Percentiles rank a stretch among this genome's conserved stretches.
These are phyloP conservation scores for Ceraceosorus guamensis DNA, from an alignment of 1,284 basidiomycete species.

Conservation along the genomic window DNA sequence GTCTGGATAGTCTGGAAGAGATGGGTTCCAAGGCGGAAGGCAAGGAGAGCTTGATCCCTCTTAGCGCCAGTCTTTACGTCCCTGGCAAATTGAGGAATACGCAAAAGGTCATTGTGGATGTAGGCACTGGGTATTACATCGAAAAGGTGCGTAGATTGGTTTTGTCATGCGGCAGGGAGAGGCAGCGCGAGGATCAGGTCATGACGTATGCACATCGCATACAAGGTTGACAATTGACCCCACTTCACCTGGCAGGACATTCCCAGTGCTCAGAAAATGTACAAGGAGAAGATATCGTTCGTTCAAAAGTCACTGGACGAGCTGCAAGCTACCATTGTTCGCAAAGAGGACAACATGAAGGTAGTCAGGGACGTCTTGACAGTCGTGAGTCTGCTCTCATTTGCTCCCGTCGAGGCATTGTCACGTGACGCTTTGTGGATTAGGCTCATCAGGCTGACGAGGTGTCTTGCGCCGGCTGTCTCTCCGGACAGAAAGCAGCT, in stretches of 20 bases:
- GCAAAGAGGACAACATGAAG: conserved; percentile 45
- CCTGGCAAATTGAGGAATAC: conserved; percentile 78
- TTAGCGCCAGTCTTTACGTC: conserved; percentile 90
- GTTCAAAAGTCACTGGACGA: conserved; percentile 41
- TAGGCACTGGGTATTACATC: conserved; percentile 94
- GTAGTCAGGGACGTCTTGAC: conserved; percentile 41
- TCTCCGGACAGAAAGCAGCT: too few relatives aligned
- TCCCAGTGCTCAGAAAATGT: conserved; percentile 35
- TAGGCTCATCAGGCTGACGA: too few relatives aligned
- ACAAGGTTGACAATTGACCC: background rate
- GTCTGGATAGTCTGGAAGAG: conserved; percentile 73
- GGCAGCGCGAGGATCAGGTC: background rate
- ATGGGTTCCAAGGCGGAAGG: conserved; percentile 67
- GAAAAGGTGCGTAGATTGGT: conserved; percentile 63
- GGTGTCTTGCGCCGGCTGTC: too few relatives aligned
- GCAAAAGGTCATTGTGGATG: conserved; percentile 83
- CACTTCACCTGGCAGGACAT: conserved; percentile 18
- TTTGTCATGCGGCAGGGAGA: background rate
- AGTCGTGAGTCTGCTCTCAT: conserved; percentile 30
- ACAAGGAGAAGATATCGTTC: conserved; percentile 38
- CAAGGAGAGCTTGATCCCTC: conserved; percentile 79
- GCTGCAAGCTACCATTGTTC: conserved; percentile 41
- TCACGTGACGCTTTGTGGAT: too few relatives aligned
- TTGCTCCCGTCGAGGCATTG: too few relatives aligned
- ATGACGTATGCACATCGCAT: background rate